phyloP scores from a whole-genome alignment of 2,329 filamentous ascomycete genomes.

The Nannizziopsis barbatae region DNA sequence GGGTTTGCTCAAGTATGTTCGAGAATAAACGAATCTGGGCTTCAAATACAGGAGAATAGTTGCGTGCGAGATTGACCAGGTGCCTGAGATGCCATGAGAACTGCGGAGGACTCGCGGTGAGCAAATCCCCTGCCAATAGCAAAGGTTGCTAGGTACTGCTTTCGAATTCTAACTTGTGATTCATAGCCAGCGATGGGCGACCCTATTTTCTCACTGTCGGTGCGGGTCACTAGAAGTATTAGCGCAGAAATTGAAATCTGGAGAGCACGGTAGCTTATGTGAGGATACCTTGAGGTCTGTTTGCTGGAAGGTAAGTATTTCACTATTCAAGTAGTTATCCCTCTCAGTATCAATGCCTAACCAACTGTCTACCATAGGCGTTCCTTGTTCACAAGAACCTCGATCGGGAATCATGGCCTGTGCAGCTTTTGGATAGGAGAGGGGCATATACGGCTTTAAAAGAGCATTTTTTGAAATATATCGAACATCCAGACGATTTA shows the following conservation, averaged over 20 bases:
- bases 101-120: conserved; percentile 46
- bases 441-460: conserved; percentile 61
- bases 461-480: conserved; percentile 66
- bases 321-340: conserved; percentile 1
- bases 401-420: conserved; percentile 56
- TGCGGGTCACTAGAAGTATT: conserved; percentile 50
- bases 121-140: conserved; percentile 5
- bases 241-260: conserved; percentile 52
- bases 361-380: conserved; percentile 40
- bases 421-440: conserved; percentile 56
- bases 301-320: conserved; percentile 67
- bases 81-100: conserved; percentile 39
- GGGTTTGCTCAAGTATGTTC: no score
- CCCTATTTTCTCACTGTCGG: conserved; percentile 42
- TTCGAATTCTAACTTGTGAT: conserved; percentile 5
- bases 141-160: background rate
- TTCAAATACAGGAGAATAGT: background rate
- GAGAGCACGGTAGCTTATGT: conserved; percentile 50
- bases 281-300: conserved; percentile 67
- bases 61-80: conserved; percentile 4
- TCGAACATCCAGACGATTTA: conserved; percentile 73
- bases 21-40: background rate
- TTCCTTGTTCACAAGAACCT: conserved; percentile 68
- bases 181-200: conserved; percentile 55
- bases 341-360: conserved; percentile 11